phyloP scores from a whole-genome alignment of 768 basidiomycete genomes.

The Suillus alpinus region DNA sequence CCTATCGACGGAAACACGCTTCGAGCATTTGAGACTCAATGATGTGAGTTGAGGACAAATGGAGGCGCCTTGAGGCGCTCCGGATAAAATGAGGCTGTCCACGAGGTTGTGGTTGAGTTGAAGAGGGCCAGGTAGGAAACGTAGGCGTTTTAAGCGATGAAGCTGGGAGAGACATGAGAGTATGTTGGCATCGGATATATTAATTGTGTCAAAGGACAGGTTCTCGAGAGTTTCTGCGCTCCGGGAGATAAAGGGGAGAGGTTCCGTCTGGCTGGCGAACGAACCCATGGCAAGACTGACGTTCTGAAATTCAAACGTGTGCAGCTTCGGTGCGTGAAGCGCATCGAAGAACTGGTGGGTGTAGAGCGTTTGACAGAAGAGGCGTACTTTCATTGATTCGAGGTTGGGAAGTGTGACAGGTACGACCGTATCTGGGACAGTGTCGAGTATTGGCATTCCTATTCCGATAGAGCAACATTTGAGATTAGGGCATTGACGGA shows the following conservation, averaged over 20 bases:
- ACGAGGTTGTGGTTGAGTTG: conserved; percentile 31
- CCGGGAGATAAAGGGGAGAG: conserved; percentile 22
- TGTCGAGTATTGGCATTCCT: conserved; percentile 16
- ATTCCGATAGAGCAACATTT: conserved; percentile 26
- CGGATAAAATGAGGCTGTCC: conserved; percentile 15
- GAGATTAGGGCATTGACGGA: conserved; percentile 25
- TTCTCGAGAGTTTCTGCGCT: conserved; percentile 29
- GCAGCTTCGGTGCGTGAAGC: conserved; percentile 22
- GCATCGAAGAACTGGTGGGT: conserved; percentile 24
- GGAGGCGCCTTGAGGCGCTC: neutral
- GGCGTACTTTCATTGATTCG: conserved; percentile 23
- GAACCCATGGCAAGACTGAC: conserved; percentile 28
- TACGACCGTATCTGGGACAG: conserved; percentile 9
- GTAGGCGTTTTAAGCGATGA: conserved; percentile 14
- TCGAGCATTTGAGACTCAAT: conserved; percentile 24
- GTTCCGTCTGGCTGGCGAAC: conserved; percentile 24
- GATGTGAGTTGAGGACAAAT: conserved; percentile 24
- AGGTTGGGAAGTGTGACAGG: conserved; percentile 27
- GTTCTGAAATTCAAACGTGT: conserved; percentile 26
- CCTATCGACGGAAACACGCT: conserved; percentile 20
- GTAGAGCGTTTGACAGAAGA: conserved; percentile 28
- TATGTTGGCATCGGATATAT: conserved; percentile 19
- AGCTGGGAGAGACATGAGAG: conserved; percentile 22
- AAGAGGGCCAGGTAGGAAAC: conserved; percentile 25
- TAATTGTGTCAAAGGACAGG: conserved; percentile 20